These are phyloP conservation scores for Neofusicoccum cordaticola DNA, from an alignment of 2,329 filamentous ascomycete genomes.

Conservation along the genomic window DNA sequence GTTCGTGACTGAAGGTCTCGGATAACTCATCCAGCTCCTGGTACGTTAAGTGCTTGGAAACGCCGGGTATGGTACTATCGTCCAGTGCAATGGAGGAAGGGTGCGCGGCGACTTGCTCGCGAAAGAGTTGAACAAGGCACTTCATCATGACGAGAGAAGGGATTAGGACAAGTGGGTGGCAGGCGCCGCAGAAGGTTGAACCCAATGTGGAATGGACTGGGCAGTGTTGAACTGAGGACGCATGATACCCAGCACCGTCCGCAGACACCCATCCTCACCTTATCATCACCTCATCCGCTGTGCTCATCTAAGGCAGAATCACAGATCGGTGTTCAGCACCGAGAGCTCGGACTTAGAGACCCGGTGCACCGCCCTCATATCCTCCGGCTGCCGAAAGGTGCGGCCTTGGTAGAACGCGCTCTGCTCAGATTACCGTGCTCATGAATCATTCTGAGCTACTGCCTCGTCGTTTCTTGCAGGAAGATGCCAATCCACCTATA, in stretches of 20 bases:
- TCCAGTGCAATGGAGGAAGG: not conserved
- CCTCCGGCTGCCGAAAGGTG: not conserved
- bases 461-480: not conserved
- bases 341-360: not conserved
- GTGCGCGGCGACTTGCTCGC: not conserved
- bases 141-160: not conserved
- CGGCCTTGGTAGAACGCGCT: too few species aligned
- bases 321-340: not conserved
- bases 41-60: not conserved
- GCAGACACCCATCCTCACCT: not conserved
- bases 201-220: not conserved
- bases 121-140: conserved; percentile 1
- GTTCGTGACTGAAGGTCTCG: not conserved
- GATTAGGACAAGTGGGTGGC: not conserved
- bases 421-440: too few species aligned
- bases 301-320: not conserved
- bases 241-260: not conserved
- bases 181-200: not conserved
- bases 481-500: not conserved
- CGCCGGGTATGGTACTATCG: not conserved
- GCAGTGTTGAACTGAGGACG: not conserved
- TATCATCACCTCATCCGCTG: not conserved
- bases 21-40: not conserved
- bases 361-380: not conserved
- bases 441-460: too few species aligned